Evolutionary conservation across 495 filamentous ascomycete species (phyloP).

Genomic region (Neurospora sp.): DNA sequence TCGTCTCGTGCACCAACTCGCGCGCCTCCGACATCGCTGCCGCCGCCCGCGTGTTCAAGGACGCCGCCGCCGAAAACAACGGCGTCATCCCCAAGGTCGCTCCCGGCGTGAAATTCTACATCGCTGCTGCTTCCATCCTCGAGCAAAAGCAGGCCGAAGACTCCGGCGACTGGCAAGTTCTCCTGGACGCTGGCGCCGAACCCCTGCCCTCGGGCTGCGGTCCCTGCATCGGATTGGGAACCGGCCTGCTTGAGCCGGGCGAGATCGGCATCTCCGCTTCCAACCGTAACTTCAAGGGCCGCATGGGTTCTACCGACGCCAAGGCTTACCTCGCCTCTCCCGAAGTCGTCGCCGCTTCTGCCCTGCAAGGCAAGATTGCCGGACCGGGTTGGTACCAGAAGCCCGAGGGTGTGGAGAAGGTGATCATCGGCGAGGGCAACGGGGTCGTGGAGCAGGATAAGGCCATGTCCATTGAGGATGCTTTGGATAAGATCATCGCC

Average conservation of each 20-base stretch:
- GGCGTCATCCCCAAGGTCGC: slow-evolving; percentile 65
- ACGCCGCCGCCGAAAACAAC: slow-evolving; percentile 44
- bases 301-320: slow-evolving; percentile 76
- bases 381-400: slow-evolving; percentile 74
- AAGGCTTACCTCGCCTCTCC: slow-evolving; percentile 85
- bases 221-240: slow-evolving; percentile 84
- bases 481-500: slow-evolving; percentile 56
- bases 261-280: slow-evolving; percentile 84
- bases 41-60: slow-evolving; percentile 79
- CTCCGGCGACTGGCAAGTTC: slow-evolving; percentile 75
- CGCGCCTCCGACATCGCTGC: slow-evolving; percentile 72
- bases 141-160: slow-evolving; percentile 76
- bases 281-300: slow-evolving; percentile 90
- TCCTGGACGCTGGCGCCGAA: slow-evolving; percentile 71
- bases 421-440: slow-evolving; percentile 61
- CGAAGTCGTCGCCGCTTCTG: slow-evolving; percentile 86
- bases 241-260: slow-evolving; percentile 70
- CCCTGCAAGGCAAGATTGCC: slow-evolving; percentile 63
- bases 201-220: slow-evolving; percentile 73
- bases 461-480: slow-evolving; percentile 52
- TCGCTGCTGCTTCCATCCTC: slow-evolving; percentile 73
- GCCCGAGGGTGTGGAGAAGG: slow-evolving; percentile 55
- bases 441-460: slow-evolving; percentile 51
- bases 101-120: slow-evolving; percentile 74
- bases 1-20: slow-evolving; percentile 88